Conservation (phyloP, 306 rosid genomes). For the Pterocarpus macrocarpus region DNA sequence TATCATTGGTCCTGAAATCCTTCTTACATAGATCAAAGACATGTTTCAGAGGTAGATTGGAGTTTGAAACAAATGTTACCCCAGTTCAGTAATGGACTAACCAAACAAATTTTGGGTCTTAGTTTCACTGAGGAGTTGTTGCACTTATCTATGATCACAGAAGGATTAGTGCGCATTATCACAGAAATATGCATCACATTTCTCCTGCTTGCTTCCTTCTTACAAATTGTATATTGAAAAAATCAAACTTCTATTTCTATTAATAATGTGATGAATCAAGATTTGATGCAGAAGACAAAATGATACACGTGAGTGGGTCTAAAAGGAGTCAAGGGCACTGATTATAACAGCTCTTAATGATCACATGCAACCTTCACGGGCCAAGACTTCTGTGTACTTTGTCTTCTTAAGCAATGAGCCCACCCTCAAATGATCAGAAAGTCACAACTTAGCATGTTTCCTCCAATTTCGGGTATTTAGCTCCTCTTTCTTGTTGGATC, state of each 20-base stretch:
- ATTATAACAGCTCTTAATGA: slow-evolving; percentile 74
- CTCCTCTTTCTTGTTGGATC: not conserved
- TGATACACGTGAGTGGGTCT: slow-evolving; percentile 85
- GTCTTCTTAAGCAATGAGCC: slow-evolving; percentile 57
- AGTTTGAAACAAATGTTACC: slow-evolving; percentile 29
- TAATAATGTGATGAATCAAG: slow-evolving; percentile 18
- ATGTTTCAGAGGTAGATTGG: slow-evolving; percentile 1
- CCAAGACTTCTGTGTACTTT: slow-evolving; percentile 47
- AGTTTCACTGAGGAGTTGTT: not conserved
- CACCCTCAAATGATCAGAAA: slow-evolving; percentile 42
- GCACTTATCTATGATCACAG: slow-evolving; percentile 12
- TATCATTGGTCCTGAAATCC: slow-evolving; percentile 22
- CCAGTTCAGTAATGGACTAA: not conserved
- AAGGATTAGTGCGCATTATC: not conserved
- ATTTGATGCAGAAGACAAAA: slow-evolving; percentile 56
- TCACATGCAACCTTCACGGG: slow-evolving; percentile 95
- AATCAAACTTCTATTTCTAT: not conserved
- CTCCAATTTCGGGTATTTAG: not conserved
- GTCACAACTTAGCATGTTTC: not conserved
- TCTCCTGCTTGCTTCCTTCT: not conserved
- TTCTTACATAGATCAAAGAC: slow-evolving; percentile 3
- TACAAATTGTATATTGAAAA: slow-evolving; percentile 11
- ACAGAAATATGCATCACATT: slow-evolving; percentile 22
- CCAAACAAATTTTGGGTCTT: slow-evolving; percentile 1
- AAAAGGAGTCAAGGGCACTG: slow-evolving; percentile 73